phyloP scores from a whole-genome alignment of 2,329 filamentous ascomycete genomes.

The Emmonsia crescens region DNA sequence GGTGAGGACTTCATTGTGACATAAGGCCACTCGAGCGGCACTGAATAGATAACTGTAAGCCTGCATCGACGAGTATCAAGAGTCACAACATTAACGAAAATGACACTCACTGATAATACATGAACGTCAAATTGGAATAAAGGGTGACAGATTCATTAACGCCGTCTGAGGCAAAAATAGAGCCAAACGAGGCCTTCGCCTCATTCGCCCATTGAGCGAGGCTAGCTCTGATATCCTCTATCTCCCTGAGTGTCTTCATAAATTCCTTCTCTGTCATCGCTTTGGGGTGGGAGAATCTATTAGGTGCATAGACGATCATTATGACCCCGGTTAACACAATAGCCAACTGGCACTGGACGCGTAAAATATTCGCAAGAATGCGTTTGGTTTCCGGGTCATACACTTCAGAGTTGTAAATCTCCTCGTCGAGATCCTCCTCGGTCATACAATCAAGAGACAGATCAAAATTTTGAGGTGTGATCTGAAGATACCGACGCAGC shows the following conservation, averaged over 20 bases:
- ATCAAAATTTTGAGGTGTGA: conserved; percentile 39
- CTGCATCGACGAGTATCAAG: background rate
- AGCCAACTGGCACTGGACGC: conserved; percentile 37
- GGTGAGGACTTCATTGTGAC: conserved; percentile 39
- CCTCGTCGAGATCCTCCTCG: conserved; percentile 37
- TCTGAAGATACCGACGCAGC: conserved; percentile 41
- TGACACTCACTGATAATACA: conserved; percentile 41
- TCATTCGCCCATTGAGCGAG: conserved; percentile 34
- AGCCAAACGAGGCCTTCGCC: conserved; percentile 16
- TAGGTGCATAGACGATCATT: conserved; percentile 34
- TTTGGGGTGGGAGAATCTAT: conserved; percentile 9
- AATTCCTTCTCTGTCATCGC: conserved; percentile 9
- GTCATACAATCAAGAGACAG: conserved; percentile 30
- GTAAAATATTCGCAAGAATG: conserved; percentile 36
- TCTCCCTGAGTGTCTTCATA: conserved; percentile 6
- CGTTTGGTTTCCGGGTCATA: conserved; percentile 39
- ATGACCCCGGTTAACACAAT: conserved; percentile 40
- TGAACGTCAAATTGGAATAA: conserved; percentile 41
- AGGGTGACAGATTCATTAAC: conserved; percentile 35
- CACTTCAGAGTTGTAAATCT: conserved; percentile 37
- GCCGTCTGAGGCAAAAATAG: conserved; percentile 3
- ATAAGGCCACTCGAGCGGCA: conserved; percentile 35
- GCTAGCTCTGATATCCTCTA: conserved; percentile 29
- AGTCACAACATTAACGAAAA: background rate
- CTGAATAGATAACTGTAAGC: conserved; percentile 17